phyloP scores from a whole-genome alignment of 495 filamentous ascomycete species.

The Podospora tetraspora region DNA sequence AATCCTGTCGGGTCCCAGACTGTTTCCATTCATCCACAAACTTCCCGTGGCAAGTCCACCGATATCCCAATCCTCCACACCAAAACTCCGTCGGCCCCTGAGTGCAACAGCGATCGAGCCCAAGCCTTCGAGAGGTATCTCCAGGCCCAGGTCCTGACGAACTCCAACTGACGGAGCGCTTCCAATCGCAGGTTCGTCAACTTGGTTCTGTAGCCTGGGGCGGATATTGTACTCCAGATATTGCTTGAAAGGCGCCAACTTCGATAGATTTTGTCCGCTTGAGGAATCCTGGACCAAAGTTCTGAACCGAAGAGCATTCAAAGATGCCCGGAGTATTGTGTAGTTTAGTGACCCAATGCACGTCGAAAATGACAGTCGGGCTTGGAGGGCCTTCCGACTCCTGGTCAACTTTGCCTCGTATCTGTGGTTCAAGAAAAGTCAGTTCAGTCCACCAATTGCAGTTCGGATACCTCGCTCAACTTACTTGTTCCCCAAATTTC shows the following conservation, averaged over 20 bases:
- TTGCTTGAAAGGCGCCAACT: neutral
- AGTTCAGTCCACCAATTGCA: neutral
- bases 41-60: neutral
- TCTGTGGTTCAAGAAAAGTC: neutral
- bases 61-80: neutral
- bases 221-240: neutral
- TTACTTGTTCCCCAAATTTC: neutral
- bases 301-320: neutral
- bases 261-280: neutral
- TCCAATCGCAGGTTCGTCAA: neutral
- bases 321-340: neutral
- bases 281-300: neutral
- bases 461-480: neutral
- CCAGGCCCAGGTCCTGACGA: neutral
- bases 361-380: neutral
- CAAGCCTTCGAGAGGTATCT: neutral
- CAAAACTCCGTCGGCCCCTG: neutral
- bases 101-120: too few relatives aligned
- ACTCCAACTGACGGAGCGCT: neutral
- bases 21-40: neutral
- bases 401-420: neutral
- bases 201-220: neutral
- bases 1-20: neutral
- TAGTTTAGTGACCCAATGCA: neutral
- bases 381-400: neutral